These are phyloP conservation scores for Miscanthus lutarioriparius DNA, from an alignment of 176 grass and related monocot species.

Conservation along the genomic window DNA sequence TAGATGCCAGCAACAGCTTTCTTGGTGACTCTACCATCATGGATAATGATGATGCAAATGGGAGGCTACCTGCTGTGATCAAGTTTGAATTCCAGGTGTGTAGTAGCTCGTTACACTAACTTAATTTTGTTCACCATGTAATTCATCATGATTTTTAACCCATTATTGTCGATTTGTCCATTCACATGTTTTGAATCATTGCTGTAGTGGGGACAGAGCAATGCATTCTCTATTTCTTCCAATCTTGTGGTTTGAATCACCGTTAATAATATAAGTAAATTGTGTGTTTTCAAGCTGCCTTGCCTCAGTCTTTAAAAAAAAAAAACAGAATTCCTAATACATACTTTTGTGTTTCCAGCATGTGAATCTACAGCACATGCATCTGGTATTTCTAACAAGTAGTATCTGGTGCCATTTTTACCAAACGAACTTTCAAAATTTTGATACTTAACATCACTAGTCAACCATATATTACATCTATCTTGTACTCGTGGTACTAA, in stretches of 20 bases:
- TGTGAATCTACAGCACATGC: not conserved
- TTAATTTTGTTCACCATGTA: constrained; percentile 11
- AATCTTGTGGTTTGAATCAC: not conserved
- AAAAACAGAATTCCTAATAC: not conserved
- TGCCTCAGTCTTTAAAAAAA: not conserved
- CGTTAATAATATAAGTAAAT: not conserved
- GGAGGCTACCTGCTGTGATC: constrained; percentile 52
- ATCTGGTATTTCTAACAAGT: constrained; percentile 1
- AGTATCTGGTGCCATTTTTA: not conserved
- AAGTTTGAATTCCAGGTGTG: constrained; percentile 98
- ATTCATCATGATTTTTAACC: constrained; percentile 2
- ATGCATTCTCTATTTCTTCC: not conserved
- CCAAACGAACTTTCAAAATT: not conserved
- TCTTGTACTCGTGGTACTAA: not conserved
- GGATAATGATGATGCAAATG: constrained; percentile 57
- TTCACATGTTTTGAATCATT: not conserved
- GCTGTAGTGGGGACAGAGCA: constrained; percentile 11
- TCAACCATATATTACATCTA: not conserved
- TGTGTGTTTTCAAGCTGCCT: not conserved
- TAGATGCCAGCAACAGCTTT: constrained; percentile 58
- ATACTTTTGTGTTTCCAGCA: not conserved
- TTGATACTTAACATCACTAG: not conserved
- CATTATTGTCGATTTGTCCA: not conserved
- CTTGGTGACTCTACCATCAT: constrained; percentile 57
- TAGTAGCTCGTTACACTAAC: not conserved